Conservation (phyloP, 2,329 filamentous ascomycete genomes). For the Grosmannia penicillata region DNA sequence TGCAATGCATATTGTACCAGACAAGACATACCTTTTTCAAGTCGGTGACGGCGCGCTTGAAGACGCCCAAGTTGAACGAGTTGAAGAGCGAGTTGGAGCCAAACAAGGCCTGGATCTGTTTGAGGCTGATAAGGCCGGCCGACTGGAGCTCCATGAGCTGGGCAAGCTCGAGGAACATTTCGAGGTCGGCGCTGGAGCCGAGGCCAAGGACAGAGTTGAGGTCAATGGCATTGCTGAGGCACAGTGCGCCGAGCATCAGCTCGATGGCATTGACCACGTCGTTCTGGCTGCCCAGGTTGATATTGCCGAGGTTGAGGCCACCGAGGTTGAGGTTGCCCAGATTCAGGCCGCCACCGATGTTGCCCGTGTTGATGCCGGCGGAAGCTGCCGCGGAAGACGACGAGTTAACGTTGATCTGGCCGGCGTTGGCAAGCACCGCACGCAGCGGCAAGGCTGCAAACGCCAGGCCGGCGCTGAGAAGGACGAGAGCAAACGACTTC, state of each 20-base stretch:
- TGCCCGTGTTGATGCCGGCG: constrained; percentile 1
- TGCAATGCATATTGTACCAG: not conserved
- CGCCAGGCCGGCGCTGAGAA: constrained; percentile 16
- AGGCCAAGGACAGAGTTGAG: constrained; percentile 10
- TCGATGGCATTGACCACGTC: constrained; percentile 16
- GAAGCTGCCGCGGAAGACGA: not conserved
- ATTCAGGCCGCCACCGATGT: constrained; percentile 4
- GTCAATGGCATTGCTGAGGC: constrained; percentile 14
- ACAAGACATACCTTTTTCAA: constrained; percentile 15
- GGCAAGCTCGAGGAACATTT: constrained; percentile 19
- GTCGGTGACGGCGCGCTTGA: constrained; percentile 16
- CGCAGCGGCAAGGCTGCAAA: constrained; percentile 9
- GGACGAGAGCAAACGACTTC: constrained; percentile 12
- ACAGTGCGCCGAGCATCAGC: constrained; percentile 15
- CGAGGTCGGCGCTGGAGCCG: constrained; percentile 13
- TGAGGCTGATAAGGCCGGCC: constrained; percentile 15
- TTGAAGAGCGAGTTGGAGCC: constrained; percentile 11
- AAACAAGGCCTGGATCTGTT: constrained; percentile 16
- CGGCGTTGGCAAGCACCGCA: constrained; percentile 2
- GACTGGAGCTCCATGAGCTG: constrained; percentile 17
- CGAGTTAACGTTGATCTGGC: constrained; percentile 6
- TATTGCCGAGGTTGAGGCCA: constrained; percentile 15
- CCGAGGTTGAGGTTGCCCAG: constrained; percentile 12
- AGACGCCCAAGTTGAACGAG: constrained; percentile 11
- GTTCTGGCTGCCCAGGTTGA: constrained; percentile 16